Evolutionary conservation across 805 yeast species (phyloP).

Genomic region (Sungouiozyma ichnusensis): DNA sequence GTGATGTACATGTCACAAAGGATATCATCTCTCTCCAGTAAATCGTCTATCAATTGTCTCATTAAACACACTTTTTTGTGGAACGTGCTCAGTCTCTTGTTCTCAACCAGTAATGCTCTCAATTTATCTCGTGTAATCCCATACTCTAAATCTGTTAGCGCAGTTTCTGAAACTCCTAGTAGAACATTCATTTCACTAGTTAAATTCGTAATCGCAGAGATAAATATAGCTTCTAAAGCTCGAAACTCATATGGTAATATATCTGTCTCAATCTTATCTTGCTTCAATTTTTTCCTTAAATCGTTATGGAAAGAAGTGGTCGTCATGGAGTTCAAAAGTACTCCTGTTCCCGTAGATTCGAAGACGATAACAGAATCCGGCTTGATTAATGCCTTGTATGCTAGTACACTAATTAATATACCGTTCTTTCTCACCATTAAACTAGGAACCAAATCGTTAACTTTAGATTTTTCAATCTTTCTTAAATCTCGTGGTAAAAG

Average conservation of each 20-base stretch:
- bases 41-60: constrained; percentile 73
- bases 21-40: constrained; percentile 81
- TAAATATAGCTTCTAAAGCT: constrained; percentile 79
- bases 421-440: constrained; percentile 67
- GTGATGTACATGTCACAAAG: constrained; percentile 72
- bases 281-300: constrained; percentile 15
- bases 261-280: constrained; percentile 17
- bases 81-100: constrained; percentile 75
- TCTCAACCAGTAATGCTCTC: constrained; percentile 68
- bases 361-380: constrained; percentile 65
- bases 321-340: constrained; percentile 20
- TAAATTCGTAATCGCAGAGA: constrained; percentile 66
- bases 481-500: constrained; percentile 83
- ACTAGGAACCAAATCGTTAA: constrained; percentile 59
- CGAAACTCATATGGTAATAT: constrained; percentile 77
- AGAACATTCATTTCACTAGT: constrained; percentile 84
- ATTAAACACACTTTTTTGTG: constrained; percentile 74
- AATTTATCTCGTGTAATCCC: constrained; percentile 73
- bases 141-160: constrained; percentile 67
- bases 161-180: constrained; percentile 60
- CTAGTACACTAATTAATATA: constrained; percentile 64
- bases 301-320: constrained; percentile 20
- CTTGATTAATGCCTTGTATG: constrained; percentile 71
- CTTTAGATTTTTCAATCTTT: constrained; percentile 66
- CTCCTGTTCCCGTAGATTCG: constrained; percentile 35